These are phyloP conservation scores for Entonaema liquescens DNA, from an alignment of 495 filamentous ascomycete species.

Conservation along the genomic window DNA sequence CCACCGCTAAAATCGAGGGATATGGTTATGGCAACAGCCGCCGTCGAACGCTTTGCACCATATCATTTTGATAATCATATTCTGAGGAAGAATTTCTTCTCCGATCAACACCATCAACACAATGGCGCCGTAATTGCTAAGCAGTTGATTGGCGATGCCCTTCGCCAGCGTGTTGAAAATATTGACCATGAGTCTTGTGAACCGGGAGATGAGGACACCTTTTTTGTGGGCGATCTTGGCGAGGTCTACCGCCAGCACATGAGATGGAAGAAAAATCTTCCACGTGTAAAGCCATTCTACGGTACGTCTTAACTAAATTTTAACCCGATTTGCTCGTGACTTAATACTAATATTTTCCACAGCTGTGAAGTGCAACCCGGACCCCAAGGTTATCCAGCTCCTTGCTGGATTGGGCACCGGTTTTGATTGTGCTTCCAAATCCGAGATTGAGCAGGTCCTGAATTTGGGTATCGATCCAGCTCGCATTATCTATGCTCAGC, in stretches of 20 bases:
- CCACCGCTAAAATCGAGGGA: constrained; percentile 47
- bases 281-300: constrained; percentile 95
- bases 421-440: constrained; percentile 98
- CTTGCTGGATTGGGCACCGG: constrained; percentile 88
- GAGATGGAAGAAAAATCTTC: constrained; percentile 95
- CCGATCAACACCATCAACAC: constrained; percentile 47
- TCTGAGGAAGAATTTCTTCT: constrained; percentile 52
- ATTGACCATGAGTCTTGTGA: constrained; percentile 87
- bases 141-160: constrained; percentile 75
- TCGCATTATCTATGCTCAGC: constrained; percentile 98
- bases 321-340: neutral
- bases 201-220: constrained; percentile 92
- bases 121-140: constrained; percentile 56
- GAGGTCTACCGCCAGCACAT: constrained; percentile 98
- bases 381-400: constrained; percentile 86
- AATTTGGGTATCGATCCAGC: constrained; percentile 84
- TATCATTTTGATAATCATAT: constrained; percentile 55
- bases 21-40: constrained; percentile 65
- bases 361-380: constrained; percentile 99
- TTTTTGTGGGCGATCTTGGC: constrained; percentile 97
- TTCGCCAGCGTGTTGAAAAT: constrained; percentile 80
- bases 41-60: constrained; percentile 54
- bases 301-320: constrained; percentile 62
- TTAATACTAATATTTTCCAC: constrained; percentile 43
- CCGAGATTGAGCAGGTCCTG: constrained; percentile 92